Evolutionary conservation across 805 yeast genomes (phyloP).

Genomic region (Wickerhamiella nectarea): DNA sequence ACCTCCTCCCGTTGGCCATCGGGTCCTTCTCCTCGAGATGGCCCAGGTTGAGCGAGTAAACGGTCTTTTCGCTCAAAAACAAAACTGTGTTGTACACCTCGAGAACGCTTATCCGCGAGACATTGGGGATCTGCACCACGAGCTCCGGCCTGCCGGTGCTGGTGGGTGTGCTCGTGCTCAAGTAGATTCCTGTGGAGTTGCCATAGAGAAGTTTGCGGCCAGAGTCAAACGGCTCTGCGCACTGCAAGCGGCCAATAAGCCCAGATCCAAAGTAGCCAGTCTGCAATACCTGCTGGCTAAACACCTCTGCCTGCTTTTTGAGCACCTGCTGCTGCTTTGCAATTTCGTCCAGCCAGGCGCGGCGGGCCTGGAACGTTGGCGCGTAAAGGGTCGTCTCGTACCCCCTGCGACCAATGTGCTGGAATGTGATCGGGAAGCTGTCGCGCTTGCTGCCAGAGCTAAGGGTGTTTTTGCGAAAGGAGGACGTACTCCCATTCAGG

Average conservation of each 20-base stretch:
- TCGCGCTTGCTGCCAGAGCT: constrained; percentile 15
- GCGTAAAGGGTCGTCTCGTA: constrained; percentile 32
- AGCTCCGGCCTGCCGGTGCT: constrained; percentile 47
- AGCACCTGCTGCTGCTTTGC: constrained; percentile 65
- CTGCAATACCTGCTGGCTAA: constrained; percentile 60
- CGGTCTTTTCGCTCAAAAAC: constrained; percentile 66
- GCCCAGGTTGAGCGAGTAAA: constrained; percentile 69
- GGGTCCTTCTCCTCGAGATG: constrained; percentile 30
- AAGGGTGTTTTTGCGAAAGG: constrained; percentile 25
- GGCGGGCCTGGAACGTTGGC: constrained; percentile 42
- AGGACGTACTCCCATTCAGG: constrained; percentile 40
- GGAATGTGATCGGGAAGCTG: constrained; percentile 35
- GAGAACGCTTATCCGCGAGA: constrained; percentile 78
- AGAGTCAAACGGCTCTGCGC: constrained; percentile 89
- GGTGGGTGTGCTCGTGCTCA: constrained; percentile 20
- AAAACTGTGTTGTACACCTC: constrained; percentile 81
- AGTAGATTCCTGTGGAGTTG: constrained; percentile 80
- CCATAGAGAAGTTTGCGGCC: constrained; percentile 85
- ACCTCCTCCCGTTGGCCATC: constrained; percentile 38
- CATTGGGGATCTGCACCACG: constrained; percentile 59
- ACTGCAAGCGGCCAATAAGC: constrained; percentile 52
- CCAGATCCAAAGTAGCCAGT: constrained; percentile 60
- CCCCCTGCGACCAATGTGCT: constrained; percentile 37
- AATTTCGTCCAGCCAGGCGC: constrained; percentile 66
- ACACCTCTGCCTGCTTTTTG: constrained; percentile 61